A percentile compares a stretch with the other conserved stretches of the same genome.
phyloP scores from a whole-genome alignment of 257 asterid species.

The Fraxinus cuspidata region DNA sequence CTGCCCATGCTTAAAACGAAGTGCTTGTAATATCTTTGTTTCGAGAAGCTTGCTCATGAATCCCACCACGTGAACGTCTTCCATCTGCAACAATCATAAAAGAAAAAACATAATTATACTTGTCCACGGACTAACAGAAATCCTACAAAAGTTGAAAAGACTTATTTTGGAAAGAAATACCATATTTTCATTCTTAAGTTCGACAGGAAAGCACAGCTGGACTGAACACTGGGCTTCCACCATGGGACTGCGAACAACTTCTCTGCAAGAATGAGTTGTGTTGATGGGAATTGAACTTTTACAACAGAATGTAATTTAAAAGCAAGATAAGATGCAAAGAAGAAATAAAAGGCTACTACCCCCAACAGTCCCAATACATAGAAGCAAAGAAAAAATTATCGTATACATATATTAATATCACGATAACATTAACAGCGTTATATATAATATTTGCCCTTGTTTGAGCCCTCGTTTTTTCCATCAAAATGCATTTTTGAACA shows the following conservation, averaged over 20 bases:
- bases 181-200: slow-evolving; percentile 77
- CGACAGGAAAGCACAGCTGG: slow-evolving; percentile 92
- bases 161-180: slow-evolving; percentile 34
- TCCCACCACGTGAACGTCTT: slow-evolving; percentile 85
- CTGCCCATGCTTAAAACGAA: slow-evolving; percentile 93
- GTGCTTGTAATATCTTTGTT: slow-evolving; percentile 86
- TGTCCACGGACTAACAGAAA: not conserved
- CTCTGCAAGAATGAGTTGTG: slow-evolving; percentile 50
- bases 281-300: slow-evolving; percentile 23
- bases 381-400: slow-evolving; percentile 17
- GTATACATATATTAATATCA: no score
- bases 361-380: slow-evolving; percentile 20
- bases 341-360: not conserved
- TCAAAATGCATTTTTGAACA: no score
- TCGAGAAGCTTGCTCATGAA: slow-evolving; percentile 93
- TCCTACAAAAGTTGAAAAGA: slow-evolving; percentile 23
- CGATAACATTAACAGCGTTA: no score
- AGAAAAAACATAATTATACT: slow-evolving; percentile 20
- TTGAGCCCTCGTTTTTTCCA: no score
- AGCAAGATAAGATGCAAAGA: slow-evolving; percentile 6
- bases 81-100: slow-evolving; percentile 55
- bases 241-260: slow-evolving; percentile 92
- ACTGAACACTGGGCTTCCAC: slow-evolving; percentile 98
- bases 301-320: slow-evolving; percentile 4
- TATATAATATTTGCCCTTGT: no score